phyloP scores from a whole-genome alignment of 2,329 filamentous ascomycete species.

The Magnaporthiopsis rhizophila region DNA sequence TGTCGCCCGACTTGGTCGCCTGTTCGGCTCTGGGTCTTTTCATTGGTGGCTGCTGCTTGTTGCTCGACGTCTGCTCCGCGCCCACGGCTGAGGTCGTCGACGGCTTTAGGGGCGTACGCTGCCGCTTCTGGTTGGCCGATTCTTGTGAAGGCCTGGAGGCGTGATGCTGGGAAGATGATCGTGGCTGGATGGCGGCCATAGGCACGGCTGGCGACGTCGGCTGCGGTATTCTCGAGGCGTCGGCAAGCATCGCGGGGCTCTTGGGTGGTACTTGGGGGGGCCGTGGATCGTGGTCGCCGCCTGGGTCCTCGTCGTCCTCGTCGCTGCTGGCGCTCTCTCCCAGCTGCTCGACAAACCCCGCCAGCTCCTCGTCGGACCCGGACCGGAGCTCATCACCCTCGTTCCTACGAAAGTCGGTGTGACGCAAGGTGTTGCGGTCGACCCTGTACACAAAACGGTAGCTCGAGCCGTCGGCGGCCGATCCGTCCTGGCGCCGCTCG shows the following conservation, averaged over 20 bases:
- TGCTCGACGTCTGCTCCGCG: neutral
- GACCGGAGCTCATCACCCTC: constrained; percentile 14
- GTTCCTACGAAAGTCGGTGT: constrained; percentile 24
- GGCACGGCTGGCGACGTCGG: neutral
- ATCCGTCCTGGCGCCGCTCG: constrained; percentile 2
- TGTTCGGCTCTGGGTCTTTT: constrained; percentile 1
- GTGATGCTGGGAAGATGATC: neutral
- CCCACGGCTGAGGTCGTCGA: constrained; percentile 16
- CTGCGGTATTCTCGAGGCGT: neutral
- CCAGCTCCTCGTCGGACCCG: constrained; percentile 11
- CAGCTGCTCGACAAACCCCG: constrained; percentile 17
- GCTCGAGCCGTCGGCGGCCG: constrained; percentile 17
- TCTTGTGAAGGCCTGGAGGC: constrained; percentile 3
- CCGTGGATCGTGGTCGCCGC: constrained; percentile 4
- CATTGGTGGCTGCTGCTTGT: neutral
- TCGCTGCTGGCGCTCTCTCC: constrained; percentile 13
- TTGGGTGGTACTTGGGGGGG: constrained; percentile 12
- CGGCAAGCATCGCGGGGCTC: constrained; percentile 7
- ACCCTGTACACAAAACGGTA: constrained; percentile 54
- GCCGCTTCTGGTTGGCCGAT: constrained; percentile 10
- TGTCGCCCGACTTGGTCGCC: neutral
- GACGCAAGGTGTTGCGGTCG: constrained; percentile 37
- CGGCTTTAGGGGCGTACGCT: constrained; percentile 19
- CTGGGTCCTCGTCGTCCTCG: constrained; percentile 8
- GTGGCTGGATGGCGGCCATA: neutral